Evolutionary conservation across 2,329 filamentous ascomycete species (phyloP).

Genomic region (Claviceps pusilla): DNA sequence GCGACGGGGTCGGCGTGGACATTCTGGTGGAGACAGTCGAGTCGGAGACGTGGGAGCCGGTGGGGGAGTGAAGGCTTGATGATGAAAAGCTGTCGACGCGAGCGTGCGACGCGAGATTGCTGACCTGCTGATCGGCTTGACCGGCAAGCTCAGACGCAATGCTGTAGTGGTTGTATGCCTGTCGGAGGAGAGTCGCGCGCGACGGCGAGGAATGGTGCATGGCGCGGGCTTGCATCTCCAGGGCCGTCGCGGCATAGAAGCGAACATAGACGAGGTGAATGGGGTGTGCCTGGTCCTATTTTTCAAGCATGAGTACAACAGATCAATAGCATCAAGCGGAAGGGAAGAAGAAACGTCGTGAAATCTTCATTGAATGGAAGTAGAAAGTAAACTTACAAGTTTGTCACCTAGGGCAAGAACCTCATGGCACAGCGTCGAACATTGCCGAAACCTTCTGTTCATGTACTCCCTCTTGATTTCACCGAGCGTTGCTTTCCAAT

Average conservation of each 20-base stretch:
- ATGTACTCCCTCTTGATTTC: slow-evolving; percentile 41
- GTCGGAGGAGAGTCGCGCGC: slow-evolving; percentile 32
- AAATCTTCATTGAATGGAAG: not conserved
- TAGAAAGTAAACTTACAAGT: slow-evolving; percentile 19
- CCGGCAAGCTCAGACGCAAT: slow-evolving; percentile 32
- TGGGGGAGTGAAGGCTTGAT: slow-evolving; percentile 31
- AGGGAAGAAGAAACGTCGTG: not conserved
- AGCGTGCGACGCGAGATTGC: slow-evolving; percentile 23
- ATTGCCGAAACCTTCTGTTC: slow-evolving; percentile 35
- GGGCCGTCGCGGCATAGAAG: slow-evolving; percentile 46
- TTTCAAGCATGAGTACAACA: not conserved
- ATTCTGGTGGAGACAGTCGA: slow-evolving; percentile 27
- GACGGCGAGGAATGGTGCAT: slow-evolving; percentile 30
- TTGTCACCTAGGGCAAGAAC: slow-evolving; percentile 35
- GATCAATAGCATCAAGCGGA: not conserved
- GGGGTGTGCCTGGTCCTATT: slow-evolving; percentile 29
- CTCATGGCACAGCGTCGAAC: slow-evolving; percentile 36
- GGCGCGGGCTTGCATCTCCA: slow-evolving; percentile 39
- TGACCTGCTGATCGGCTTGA: slow-evolving; percentile 27
- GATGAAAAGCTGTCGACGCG: slow-evolving; percentile 21
- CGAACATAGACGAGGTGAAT: slow-evolving; percentile 43
- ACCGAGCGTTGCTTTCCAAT: slow-evolving; percentile 36
- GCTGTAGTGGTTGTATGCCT: slow-evolving; percentile 38
- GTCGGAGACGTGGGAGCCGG: slow-evolving; percentile 29
- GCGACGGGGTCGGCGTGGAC: slow-evolving; percentile 33